Evolutionary conservation across 75 land plant species (phyloP).

Genomic region (Selaginella tamariscina): DNA sequence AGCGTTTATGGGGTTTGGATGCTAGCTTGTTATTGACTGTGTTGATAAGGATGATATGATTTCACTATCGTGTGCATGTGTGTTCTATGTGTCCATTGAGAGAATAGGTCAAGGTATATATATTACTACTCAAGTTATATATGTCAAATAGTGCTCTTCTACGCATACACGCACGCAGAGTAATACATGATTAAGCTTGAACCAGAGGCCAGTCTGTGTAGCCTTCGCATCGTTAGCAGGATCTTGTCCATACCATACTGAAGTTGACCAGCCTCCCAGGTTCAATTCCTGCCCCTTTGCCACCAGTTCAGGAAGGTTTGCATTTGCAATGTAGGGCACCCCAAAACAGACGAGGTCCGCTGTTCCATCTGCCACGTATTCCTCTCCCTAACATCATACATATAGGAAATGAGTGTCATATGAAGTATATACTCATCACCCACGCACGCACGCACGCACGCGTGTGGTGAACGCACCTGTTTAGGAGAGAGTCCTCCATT

Average conservation of each 20-base stretch:
- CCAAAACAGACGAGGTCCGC: constrained; percentile 31
- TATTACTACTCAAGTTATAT: too few species aligned
- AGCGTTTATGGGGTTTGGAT: too few species aligned
- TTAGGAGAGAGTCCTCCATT: constrained; percentile 30
- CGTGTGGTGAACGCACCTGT: constrained; percentile 18
- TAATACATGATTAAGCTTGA: too few species aligned
- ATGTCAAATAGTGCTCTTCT: too few species aligned
- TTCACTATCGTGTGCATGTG: too few species aligned
- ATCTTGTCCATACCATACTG: constrained; percentile 21
- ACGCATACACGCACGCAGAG: too few species aligned
- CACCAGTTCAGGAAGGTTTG: constrained; percentile 26
- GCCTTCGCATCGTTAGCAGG: constrained; percentile 22
- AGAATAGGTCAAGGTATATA: too few species aligned
- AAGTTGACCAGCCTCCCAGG: constrained; percentile 17
- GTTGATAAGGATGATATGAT: too few species aligned
- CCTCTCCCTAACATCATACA: constrained; percentile 15
- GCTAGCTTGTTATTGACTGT: too few species aligned
- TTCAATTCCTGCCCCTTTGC: constrained; percentile 18
- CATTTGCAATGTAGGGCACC: constrained; percentile 26
- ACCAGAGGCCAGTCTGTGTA: constrained; percentile 36
- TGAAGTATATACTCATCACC: too few species aligned
- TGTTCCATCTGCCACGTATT: constrained; percentile 33
- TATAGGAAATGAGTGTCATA: background rate
- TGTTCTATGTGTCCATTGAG: too few species aligned
- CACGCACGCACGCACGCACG: too few species aligned